A percentile compares a stretch with the other conserved stretches of the same genome.
Evolutionary conservation across 208 protist genomes (phyloP).

Genomic region (Trypanosoma scelopori): DNA sequence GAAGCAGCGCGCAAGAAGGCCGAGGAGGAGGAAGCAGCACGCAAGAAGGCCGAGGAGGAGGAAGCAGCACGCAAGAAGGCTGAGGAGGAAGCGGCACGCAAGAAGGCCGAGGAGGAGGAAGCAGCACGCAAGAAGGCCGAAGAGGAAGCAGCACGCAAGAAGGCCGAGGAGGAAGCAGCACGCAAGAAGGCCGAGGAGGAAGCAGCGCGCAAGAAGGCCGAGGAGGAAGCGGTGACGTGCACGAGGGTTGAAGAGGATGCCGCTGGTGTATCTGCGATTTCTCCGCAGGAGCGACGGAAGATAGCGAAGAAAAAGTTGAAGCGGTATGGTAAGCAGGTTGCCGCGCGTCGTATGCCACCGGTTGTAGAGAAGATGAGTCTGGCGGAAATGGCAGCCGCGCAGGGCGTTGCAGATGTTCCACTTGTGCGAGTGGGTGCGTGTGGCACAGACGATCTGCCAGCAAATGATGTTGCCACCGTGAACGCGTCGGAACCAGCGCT

Average conservation of each 20-base stretch:
- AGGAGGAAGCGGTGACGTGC: slow-evolving; percentile 14
- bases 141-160: slow-evolving; percentile 20
- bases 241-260: slow-evolving; percentile 1
- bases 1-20: slow-evolving; percentile 23
- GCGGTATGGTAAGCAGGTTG: slow-evolving; percentile 40
- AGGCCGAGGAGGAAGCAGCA: slow-evolving; percentile 20
- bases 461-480: not conserved
- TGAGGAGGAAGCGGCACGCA: slow-evolving; percentile 16
- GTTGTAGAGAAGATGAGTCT: slow-evolving; percentile 9
- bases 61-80: slow-evolving; percentile 10
- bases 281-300: slow-evolving; percentile 7
- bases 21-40: slow-evolving; percentile 16
- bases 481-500: slow-evolving; percentile 7
- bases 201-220: slow-evolving; percentile 10
- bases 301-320: slow-evolving; percentile 47
- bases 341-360: slow-evolving; percentile 15
- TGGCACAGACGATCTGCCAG: not conserved
- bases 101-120: slow-evolving; percentile 14
- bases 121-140: slow-evolving; percentile 17
- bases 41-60: slow-evolving; percentile 10
- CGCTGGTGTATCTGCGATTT: not conserved
- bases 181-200: slow-evolving; percentile 17
- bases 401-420: slow-evolving; percentile 27
- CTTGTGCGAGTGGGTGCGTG: slow-evolving; percentile 21
- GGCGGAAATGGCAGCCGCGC: slow-evolving; percentile 5